A percentile compares a stretch with the other conserved stretches of the same genome.
phyloP scores from a whole-genome alignment of 2,329 filamentous ascomycete genomes.

The Hirsutella thompsonii region DNA sequence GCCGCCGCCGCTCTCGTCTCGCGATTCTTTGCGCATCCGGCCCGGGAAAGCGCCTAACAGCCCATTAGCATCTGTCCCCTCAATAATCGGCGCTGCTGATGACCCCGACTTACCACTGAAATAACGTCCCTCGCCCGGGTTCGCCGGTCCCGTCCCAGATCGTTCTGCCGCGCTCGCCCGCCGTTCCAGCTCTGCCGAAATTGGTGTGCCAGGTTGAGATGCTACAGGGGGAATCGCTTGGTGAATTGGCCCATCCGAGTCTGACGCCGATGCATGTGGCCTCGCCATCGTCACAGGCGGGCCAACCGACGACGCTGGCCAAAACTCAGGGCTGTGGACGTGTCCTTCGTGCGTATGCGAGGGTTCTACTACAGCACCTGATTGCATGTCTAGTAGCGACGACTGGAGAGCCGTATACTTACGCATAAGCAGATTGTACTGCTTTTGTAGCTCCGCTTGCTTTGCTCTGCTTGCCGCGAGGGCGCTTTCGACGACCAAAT shows the following conservation, averaged over 20 bases:
- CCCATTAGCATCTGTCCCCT: constrained; percentile 8
- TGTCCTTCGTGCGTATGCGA: background rate
- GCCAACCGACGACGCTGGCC: constrained; percentile 21
- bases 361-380: constrained; percentile 10
- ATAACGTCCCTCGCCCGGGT: constrained; percentile 18
- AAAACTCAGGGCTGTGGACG: constrained; percentile 17
- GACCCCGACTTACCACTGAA: constrained; percentile 31
- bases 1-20: constrained; percentile 25
- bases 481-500: constrained; percentile 27
- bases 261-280: constrained; percentile 29
- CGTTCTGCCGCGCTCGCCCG: constrained; percentile 23
- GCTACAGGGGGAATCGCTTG: constrained; percentile 30
- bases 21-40: constrained; percentile 31
- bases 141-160: constrained; percentile 9
- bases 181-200: constrained; percentile 15
- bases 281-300: constrained; percentile 23
- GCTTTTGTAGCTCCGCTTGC: constrained; percentile 40
- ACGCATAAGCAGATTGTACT: constrained; percentile 33
- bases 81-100: constrained; percentile 3
- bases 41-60: constrained; percentile 33
- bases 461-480: constrained; percentile 39
- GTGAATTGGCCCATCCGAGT: constrained; percentile 28
- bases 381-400: constrained; percentile 33
- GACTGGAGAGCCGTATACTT: constrained; percentile 41
- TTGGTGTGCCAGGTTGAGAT: constrained; percentile 15